Percentiles rank a stretch among this genome's conserved stretches.
Evolutionary conservation across 495 filamentous ascomycete genomes (phyloP).

Genomic region (Podospora didyma): DNA sequence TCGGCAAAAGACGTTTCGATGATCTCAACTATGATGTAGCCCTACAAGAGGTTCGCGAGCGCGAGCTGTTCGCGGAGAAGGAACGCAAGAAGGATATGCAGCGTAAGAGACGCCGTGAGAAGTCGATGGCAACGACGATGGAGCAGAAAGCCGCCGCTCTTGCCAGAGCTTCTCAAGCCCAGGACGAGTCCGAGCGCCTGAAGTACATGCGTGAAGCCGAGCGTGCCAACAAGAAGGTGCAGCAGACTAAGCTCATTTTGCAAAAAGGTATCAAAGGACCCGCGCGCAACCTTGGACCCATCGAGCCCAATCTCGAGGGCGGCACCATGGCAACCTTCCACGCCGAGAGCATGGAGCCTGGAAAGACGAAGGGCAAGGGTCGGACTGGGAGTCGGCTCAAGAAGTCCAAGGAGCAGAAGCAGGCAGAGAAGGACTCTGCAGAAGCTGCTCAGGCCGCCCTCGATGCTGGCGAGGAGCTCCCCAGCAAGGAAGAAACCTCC

Average conservation of each 20-base stretch:
- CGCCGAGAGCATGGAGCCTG: slow-evolving; percentile 55
- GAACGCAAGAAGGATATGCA: slow-evolving; percentile 99
- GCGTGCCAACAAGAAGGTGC: slow-evolving; percentile 81
- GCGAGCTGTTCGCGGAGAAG: slow-evolving; percentile 90
- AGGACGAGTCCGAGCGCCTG: slow-evolving; percentile 73
- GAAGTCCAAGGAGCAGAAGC: slow-evolving; percentile 96
- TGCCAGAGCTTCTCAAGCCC: slow-evolving; percentile 64
- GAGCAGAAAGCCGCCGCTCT: slow-evolving; percentile 82
- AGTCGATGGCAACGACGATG: slow-evolving; percentile 81
- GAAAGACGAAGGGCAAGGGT: slow-evolving; percentile 62
- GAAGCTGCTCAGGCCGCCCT: slow-evolving; percentile 83
- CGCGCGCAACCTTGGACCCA: slow-evolving; percentile 68
- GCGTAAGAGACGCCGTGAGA: slow-evolving; percentile 92
- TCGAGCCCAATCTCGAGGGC: slow-evolving; percentile 80
- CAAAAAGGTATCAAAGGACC: slow-evolving; percentile 80
- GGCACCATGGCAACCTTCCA: slow-evolving; percentile 86
- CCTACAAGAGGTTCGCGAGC: slow-evolving; percentile 77
- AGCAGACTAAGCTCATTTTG: slow-evolving; percentile 74
- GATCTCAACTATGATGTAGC: slow-evolving; percentile 57
- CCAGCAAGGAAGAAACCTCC: slow-evolving; percentile 64
- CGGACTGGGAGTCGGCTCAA: slow-evolving; percentile 65
- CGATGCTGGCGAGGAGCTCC: slow-evolving; percentile 74
- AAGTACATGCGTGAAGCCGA: slow-evolving; percentile 77
- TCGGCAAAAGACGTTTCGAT: slow-evolving; percentile 48
- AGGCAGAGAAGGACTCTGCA: slow-evolving; percentile 89